These are phyloP conservation scores for Tylopilus cervinicoccineus DNA, from an alignment of 768 basidiomycete genomes.

Conservation along the genomic window DNA sequence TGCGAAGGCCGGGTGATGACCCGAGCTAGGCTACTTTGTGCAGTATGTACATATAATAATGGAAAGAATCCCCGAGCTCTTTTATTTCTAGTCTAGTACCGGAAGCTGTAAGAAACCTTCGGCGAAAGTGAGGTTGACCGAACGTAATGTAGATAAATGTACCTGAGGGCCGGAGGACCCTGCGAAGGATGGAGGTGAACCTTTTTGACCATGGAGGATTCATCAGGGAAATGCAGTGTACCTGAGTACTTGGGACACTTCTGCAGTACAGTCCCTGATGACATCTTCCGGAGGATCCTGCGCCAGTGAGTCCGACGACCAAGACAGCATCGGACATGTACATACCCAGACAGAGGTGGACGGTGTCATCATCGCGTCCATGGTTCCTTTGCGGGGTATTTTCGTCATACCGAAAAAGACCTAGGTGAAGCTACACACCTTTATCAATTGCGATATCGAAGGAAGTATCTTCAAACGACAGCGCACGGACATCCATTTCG, in stretches of 20 bases:
- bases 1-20: too few relatives aligned
- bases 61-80: constrained; percentile 74
- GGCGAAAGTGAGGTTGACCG: constrained; percentile 86
- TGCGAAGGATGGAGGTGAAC: constrained; percentile 21
- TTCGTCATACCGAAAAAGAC: background rate
- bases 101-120: constrained; percentile 54
- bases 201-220: background rate
- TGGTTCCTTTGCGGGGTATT: constrained; percentile 47
- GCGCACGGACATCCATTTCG: constrained; percentile 76
- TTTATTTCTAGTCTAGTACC: constrained; percentile 61
- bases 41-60: constrained; percentile 77
- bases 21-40: constrained; percentile 31
- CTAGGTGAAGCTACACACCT: constrained; percentile 35
- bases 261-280: constrained; percentile 65
- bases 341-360: constrained; percentile 81
- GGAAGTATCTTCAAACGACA: constrained; percentile 50
- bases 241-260: constrained; percentile 76
- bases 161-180: constrained; percentile 60
- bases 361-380: constrained; percentile 87
- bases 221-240: constrained; percentile 15
- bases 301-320: constrained; percentile 1
- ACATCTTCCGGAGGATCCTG: constrained; percentile 75
- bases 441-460: constrained; percentile 88
- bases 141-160: constrained; percentile 80
- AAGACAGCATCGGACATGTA: background rate